Conservation (phyloP, 225 moss, liverwort and hornwort species). For the Takakia lepidozioides region DNA sequence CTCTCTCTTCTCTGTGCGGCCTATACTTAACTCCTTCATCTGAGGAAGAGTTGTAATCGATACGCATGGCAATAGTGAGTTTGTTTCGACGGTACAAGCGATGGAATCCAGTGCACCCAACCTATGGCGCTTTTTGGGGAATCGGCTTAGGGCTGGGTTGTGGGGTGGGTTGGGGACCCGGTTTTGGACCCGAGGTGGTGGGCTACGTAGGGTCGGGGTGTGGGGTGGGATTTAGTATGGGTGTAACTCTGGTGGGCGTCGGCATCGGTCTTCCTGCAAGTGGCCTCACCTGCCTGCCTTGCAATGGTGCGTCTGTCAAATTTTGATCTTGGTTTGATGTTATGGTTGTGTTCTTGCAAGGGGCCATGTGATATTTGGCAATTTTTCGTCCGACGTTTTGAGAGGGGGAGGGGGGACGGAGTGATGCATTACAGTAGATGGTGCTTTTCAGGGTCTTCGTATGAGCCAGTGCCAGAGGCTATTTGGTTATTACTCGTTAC, state of each 20-base stretch:
- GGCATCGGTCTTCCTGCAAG: constrained; percentile 81
- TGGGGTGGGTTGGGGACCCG: constrained; percentile 92
- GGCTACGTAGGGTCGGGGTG: constrained; percentile 90
- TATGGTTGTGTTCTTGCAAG: neutral
- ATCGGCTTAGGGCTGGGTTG: constrained; percentile 71
- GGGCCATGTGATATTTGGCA: neutral
- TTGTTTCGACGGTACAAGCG: constrained; percentile 65
- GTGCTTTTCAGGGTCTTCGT: neutral
- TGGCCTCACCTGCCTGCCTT: constrained; percentile 54
- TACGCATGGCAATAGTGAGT: constrained; percentile 65
- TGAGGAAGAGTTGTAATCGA: too few relatives aligned
- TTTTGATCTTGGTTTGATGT: neutral
- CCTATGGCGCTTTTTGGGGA: constrained; percentile 90
- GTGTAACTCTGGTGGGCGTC: constrained; percentile 62
- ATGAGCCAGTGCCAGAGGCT: neutral
- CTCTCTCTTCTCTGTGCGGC: too few relatives aligned
- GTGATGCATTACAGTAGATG: neutral
- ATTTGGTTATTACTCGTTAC: too few relatives aligned
- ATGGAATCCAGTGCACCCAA: constrained; percentile 98
- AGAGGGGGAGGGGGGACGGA: neutral
- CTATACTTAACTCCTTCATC: too few relatives aligned
- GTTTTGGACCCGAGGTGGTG: constrained; percentile 77
- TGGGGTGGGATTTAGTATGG: constrained; percentile 69
- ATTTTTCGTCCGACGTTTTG: neutral
- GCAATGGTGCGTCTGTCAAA: constrained; percentile 19